phyloP scores from a whole-genome alignment of 2,329 filamentous ascomycete species.

The Cryphonectria carpinicola region DNA sequence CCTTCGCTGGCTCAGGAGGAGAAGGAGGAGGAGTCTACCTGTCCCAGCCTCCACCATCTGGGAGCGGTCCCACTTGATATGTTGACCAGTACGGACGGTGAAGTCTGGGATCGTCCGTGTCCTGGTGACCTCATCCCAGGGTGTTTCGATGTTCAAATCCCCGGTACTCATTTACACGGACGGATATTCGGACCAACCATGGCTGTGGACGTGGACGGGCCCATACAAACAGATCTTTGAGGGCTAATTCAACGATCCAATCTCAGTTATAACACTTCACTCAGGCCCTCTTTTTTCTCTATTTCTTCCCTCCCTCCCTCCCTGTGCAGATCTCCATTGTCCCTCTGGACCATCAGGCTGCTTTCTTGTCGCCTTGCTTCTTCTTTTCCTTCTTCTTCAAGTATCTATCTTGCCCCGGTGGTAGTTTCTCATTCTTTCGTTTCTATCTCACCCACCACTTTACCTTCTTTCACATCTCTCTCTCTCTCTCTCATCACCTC shows the following conservation, averaged over 20 bases:
- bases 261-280: constrained; percentile 2
- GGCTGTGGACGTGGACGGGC: not conserved
- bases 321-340: not conserved
- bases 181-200: constrained; percentile 7
- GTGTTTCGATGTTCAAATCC: not conserved
- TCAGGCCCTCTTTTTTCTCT: not conserved
- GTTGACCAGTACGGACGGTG: not conserved
- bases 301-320: not conserved
- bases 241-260: not conserved
- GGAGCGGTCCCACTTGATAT: not conserved
- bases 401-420: constrained; percentile 7
- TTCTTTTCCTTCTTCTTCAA: not conserved
- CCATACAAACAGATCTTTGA: not conserved
- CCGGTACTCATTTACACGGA: not conserved
- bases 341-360: not conserved
- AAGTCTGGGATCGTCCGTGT: not conserved
- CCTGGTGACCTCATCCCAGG: not conserved
- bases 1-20: not conserved
- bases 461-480: not conserved
- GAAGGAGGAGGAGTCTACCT: not conserved
- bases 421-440: constrained; percentile 2
- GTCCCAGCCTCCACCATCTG: not conserved
- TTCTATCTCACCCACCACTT: not conserved
- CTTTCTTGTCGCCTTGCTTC: not conserved
- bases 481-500: not conserved